A percentile compares a stretch with the other conserved stretches of the same genome.
These are phyloP conservation scores for Suillus plorans DNA, from an alignment of 768 basidiomycete genomes.

Conservation along the genomic window DNA sequence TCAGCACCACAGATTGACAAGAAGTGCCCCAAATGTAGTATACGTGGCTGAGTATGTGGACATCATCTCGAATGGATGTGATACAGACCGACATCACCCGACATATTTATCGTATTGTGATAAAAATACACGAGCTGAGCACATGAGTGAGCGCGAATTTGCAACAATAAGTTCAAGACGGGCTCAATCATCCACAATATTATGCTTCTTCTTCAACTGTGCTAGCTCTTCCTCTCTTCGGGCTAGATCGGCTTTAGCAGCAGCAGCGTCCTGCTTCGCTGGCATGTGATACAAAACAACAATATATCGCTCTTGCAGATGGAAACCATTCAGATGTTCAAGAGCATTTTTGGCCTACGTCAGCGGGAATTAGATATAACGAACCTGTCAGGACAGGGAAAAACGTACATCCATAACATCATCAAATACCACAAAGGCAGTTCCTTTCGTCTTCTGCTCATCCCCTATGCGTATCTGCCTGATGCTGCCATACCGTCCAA, in stretches of 20 bases:
- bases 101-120: conserved; percentile 5
- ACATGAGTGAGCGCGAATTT: conserved; percentile 17
- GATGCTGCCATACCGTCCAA: conserved; percentile 95
- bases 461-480: conserved; percentile 94
- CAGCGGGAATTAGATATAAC: conserved; percentile 16
- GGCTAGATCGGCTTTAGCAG: conserved; percentile 89
- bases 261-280: conserved; percentile 92
- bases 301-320: conserved; percentile 96
- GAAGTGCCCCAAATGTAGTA: conserved; percentile 52
- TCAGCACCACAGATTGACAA: conserved; percentile 61
- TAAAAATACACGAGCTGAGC: neutral
- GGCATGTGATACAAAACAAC: conserved; percentile 98
- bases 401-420: conserved; percentile 89
- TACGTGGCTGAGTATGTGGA: conserved; percentile 7
- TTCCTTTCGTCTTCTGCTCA: conserved; percentile 90
- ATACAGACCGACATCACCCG: conserved; percentile 4
- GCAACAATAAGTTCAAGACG: conserved; percentile 11
- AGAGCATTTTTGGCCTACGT: conserved; percentile 91
- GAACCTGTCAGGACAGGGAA: neutral
- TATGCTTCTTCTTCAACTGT: conserved; percentile 81
- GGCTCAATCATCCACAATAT: conserved; percentile 75
- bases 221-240: conserved; percentile 88
- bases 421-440: conserved; percentile 95
- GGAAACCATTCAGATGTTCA: conserved; percentile 97
- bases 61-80: conserved; percentile 8